Percentiles rank a stretch among this genome's conserved stretches.
Conservation (phyloP, 176 grass and related monocot genomes). For the Oryza meyeriana region DNA sequence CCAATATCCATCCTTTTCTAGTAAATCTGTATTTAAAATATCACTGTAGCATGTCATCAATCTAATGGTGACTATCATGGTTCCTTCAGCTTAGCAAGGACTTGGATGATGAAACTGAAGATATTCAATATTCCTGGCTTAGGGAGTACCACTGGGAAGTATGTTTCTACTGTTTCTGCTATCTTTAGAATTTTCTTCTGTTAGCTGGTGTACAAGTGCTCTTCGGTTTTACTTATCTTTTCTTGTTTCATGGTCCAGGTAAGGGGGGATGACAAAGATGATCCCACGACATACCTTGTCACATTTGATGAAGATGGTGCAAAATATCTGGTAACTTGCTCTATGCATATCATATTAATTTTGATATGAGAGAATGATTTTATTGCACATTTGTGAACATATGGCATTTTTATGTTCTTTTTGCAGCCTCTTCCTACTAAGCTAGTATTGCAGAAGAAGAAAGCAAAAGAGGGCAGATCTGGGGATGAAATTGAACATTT, state of each 20-base stretch:
- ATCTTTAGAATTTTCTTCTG: constrained; percentile 2
- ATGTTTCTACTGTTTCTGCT: constrained; percentile 27
- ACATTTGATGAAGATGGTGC: constrained; percentile 74
- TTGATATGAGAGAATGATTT: constrained; percentile 14
- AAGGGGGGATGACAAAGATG: constrained; percentile 81
- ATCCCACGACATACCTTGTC: constrained; percentile 90
- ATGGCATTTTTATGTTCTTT: constrained; percentile 27
- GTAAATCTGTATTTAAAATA: constrained; percentile 6
- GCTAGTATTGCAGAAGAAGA: constrained; percentile 92
- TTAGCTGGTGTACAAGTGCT: constrained; percentile 3
- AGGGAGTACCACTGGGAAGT: constrained; percentile 99
- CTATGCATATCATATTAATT: constrained; percentile 6
- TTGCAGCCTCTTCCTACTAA: constrained; percentile 91
- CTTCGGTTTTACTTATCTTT: constrained; percentile 5
- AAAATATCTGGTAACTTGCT: constrained; percentile 83
- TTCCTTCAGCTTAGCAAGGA: constrained; percentile 67
- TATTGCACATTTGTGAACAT: constrained; percentile 19
- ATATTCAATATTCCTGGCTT: constrained; percentile 78
- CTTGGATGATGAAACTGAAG: constrained; percentile 77
- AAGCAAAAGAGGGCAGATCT: constrained; percentile 90
- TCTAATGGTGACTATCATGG: constrained; percentile 28
- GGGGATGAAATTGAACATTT: constrained; percentile 92
- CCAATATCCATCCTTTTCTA: constrained; percentile 28
- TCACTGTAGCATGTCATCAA: constrained; percentile 2
- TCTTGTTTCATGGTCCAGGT: constrained; percentile 56